Evolutionary conservation across 202 grass and related monocot genomes (phyloP), one percentile per base, ranked within the genome.

Genomic region (Cymbopogon flexuosus): DNA sequence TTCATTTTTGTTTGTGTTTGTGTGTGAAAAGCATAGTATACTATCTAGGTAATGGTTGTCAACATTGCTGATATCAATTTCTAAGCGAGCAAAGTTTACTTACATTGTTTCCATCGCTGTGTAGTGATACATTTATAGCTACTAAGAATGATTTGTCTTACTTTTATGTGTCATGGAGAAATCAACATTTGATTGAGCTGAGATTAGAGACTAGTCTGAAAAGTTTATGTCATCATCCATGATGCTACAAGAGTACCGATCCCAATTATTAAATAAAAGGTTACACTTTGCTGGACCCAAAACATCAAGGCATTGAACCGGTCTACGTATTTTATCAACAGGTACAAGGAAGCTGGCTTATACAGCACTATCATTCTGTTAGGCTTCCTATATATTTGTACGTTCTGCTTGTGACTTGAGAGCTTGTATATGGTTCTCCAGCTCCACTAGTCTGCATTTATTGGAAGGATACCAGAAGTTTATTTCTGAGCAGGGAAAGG

Each of bases 341-440:
- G 71, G 21, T 54, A 23, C 0, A 58, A 47, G 31, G 14, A 71
- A 85, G 21, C 42, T 85, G 21, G 42, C 31, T 35, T 24, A 1
- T 72, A 65, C 60, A 54, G 33, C 52, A 23, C 5, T 63, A 10
- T 57, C 14, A 45, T 0, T 11, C 14, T 22, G 1, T 57, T 57
- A 22, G 51, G 52, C 52, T 57, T 78, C 68, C 85, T 87, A 87
- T 77, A 77, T 82, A 77, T 82, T 19, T 70, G 42, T 43, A 34
- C 13, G 16, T 62, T 10, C 16, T 14, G 9, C 79, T 86, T 58
- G 36, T 36, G 8, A 23, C 30, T 35, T 36, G 73, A 65, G 34
- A 8, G 23, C 72, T 45, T 27, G 7, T 65, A 23, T 72, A 56
- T 76, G 36, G 16, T 69, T 68, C 13, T 7, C 7, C 41, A 5